Conservation (phyloP, 139 green algal species). For the Picochlorum costavermella region DNA sequence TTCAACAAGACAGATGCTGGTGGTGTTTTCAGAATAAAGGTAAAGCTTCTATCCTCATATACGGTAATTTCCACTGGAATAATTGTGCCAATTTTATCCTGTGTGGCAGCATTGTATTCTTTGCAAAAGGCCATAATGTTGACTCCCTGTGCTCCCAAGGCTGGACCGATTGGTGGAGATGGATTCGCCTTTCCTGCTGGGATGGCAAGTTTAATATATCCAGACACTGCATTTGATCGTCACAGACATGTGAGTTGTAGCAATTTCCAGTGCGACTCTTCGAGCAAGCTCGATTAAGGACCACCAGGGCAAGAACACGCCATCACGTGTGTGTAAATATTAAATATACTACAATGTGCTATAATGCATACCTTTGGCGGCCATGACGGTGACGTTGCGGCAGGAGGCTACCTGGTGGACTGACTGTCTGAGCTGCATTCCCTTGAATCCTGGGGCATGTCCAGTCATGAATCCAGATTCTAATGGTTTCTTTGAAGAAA, state of each 20-base stretch:
- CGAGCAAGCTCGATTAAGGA: neutral
- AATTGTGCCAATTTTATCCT: conserved; percentile 89
- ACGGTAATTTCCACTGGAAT: conserved; percentile 99
- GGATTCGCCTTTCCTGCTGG: conserved; percentile 96
- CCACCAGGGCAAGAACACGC: neutral
- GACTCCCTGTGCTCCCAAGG: conserved; percentile 95
- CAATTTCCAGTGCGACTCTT: no score
- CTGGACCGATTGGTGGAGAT: conserved; percentile 92
- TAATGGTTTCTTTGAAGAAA: neutral
- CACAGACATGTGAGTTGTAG: neutral
- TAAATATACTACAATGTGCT: conserved; percentile 4
- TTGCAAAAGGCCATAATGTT: conserved; percentile 99
- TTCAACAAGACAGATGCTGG: conserved; percentile 89
- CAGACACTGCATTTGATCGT: conserved; percentile 53
- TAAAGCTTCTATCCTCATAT: conserved; percentile 96
- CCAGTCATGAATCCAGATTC: conserved; percentile 3
- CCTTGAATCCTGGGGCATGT: conserved; percentile 2
- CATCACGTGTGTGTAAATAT: neutral
- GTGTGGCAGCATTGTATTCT: conserved; percentile 97
- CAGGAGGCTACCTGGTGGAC: neutral
- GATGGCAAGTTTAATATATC: conserved; percentile 95
- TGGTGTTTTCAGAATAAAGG: conserved; percentile 98
- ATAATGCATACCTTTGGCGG: conserved; percentile 54
- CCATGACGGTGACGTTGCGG: conserved; percentile 38
- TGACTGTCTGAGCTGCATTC: neutral